phyloP scores from a whole-genome alignment of 2,329 filamentous ascomycete species.

The Pestalotiopsis sp. region DNA sequence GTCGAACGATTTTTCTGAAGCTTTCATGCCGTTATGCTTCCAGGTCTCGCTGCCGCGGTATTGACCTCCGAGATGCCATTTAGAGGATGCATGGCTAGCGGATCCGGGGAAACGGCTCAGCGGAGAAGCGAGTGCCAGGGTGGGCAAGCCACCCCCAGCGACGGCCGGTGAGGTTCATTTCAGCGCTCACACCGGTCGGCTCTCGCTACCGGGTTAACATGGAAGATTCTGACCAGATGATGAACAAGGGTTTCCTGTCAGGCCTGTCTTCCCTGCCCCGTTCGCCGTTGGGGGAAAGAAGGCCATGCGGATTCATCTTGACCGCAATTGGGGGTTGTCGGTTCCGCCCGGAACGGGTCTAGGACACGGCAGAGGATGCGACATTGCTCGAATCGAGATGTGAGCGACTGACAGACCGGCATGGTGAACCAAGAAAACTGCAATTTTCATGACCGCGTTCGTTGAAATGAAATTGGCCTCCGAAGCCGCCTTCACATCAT shows the following conservation, averaged over 20 bases:
- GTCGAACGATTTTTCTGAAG: not conserved
- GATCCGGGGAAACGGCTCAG: slow-evolving; percentile 9
- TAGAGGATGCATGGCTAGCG: not conserved
- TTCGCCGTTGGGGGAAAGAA: not conserved
- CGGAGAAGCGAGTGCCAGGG: not conserved
- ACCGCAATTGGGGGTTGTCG: not conserved
- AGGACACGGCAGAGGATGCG: not conserved
- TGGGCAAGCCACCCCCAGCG: not conserved
- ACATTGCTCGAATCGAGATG: not conserved
- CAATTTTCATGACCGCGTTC: not conserved
- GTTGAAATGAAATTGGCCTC: not conserved
- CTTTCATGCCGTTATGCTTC: not conserved
- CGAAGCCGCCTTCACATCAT: not conserved
- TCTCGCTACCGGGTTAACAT: slow-evolving; percentile 1
- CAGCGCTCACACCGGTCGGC: slow-evolving; percentile 7
- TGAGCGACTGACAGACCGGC: not conserved
- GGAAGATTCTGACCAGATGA: not conserved
- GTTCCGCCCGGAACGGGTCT: not conserved
- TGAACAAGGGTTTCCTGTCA: not conserved
- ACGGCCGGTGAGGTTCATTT: slow-evolving; percentile 1
- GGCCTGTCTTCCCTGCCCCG: not conserved
- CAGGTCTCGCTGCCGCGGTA: not conserved
- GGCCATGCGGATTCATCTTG: not conserved
- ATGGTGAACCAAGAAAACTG: not conserved
- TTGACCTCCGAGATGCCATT: not conserved